These are phyloP conservation scores for Annulohypoxylon stygium DNA, from an alignment of 495 filamentous ascomycete species.

Conservation along the genomic window DNA sequence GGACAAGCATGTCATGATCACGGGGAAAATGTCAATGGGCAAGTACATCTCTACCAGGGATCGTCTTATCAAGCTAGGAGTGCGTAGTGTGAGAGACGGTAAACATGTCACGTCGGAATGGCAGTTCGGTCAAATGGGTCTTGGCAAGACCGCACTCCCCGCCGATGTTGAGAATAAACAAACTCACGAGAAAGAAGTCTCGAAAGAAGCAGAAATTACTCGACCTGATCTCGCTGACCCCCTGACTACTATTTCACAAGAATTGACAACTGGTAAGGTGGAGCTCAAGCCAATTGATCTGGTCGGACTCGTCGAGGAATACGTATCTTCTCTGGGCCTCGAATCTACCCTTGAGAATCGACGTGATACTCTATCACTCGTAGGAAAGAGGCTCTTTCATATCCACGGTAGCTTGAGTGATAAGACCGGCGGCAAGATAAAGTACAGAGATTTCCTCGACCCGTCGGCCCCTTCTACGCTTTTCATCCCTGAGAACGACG, in stretches of 20 bases:
- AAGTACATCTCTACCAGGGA: conserved; percentile 50
- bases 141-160: conserved; percentile 31
- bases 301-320: conserved; percentile 11
- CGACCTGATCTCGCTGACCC: neutral
- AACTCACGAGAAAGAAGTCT: conserved; percentile 12
- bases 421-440: conserved; percentile 2
- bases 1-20: conserved; percentile 51
- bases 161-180: conserved; percentile 8
- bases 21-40: conserved; percentile 41
- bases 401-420: neutral
- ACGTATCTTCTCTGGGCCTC: conserved; percentile 28
- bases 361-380: conserved; percentile 8
- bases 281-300: conserved; percentile 24
- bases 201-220: neutral
- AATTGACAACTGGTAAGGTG: neutral
- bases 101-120: conserved; percentile 29
- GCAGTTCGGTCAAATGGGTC: conserved; percentile 6
- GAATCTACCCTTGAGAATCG: conserved; percentile 21
- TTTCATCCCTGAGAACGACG: neutral
- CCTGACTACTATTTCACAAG: neutral
- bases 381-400: conserved; percentile 26
- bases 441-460: conserved; percentile 28
- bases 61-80: conserved; percentile 45
- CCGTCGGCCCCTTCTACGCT: neutral
- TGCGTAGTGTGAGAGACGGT: conserved; percentile 47